A percentile compares a stretch with the other conserved stretches of the same genome.
Conservation (phyloP, 257 asterid species). For the Solanum clarkiae region DNA sequence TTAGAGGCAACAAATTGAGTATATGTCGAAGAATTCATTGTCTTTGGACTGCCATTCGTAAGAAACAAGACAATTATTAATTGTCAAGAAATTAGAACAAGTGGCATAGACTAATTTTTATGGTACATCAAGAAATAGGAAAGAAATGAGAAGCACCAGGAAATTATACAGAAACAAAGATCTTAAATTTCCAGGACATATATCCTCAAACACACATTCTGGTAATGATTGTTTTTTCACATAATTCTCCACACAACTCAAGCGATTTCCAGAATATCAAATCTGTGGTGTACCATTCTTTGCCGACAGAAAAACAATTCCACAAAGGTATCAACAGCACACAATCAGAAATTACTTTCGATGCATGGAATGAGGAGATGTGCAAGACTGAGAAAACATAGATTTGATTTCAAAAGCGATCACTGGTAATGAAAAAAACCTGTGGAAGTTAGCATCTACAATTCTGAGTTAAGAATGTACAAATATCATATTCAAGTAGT, state of each 20-base stretch:
- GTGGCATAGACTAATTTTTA: not conserved
- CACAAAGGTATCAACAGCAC: not conserved
- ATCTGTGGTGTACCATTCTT: not conserved
- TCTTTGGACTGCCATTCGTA: conserved; percentile 9
- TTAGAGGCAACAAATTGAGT: conserved; percentile 64
- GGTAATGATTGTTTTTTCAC: not conserved
- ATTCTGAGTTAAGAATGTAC: not conserved
- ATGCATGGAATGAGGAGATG: not conserved
- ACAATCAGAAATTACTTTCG: not conserved
- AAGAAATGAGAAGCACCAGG: not conserved
- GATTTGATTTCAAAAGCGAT: not conserved
- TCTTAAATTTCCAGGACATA: not conserved
- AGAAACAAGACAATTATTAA: not conserved
- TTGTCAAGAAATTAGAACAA: not conserved
- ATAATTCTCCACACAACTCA: not conserved
- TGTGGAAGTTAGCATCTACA: not conserved
- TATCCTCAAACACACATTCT: not conserved
- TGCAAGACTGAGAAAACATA: not conserved
- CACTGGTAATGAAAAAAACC: not conserved
- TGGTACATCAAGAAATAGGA: not conserved
- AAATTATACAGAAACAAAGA: not conserved
- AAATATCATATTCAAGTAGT: not conserved
- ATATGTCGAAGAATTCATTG: conserved; percentile 53
- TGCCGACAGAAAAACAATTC: not conserved
- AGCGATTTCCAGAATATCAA: not conserved